Conservation (phyloP, 1,139 yeast species). For the Yamadazyma friedrichii region DNA sequence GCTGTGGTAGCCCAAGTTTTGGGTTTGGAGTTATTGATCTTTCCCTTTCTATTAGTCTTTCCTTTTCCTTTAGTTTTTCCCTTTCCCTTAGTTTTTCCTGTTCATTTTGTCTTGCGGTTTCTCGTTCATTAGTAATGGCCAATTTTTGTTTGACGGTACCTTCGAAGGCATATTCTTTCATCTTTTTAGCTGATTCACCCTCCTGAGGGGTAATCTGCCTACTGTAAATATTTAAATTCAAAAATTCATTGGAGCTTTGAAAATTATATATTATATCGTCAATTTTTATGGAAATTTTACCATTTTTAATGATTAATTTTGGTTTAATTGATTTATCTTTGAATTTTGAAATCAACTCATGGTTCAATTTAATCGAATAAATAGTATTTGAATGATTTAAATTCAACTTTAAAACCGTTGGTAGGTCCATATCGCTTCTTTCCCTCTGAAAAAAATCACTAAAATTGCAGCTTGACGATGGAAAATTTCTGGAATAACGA, state of each 20-base stretch:
- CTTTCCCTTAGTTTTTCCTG: not conserved
- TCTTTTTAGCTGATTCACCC: not conserved
- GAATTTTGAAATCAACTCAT: constrained; percentile 23
- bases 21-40: not conserved
- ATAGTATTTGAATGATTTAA: constrained; percentile 18
- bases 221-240: constrained; percentile 34
- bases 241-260: constrained; percentile 32
- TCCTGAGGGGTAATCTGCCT: constrained; percentile 11
- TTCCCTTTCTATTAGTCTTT: not conserved
- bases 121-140: constrained; percentile 28
- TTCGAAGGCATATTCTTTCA: constrained; percentile 16
- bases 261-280: constrained; percentile 35
- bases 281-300: constrained; percentile 31
- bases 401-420: constrained; percentile 1
- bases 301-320: constrained; percentile 37
- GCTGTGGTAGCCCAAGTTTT: not conserved
- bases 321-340: constrained; percentile 21
- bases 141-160: constrained; percentile 36
- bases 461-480: too few species aligned
- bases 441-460: too few species aligned
- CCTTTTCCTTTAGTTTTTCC: not conserved
- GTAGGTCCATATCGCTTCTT: not conserved
- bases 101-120: constrained; percentile 1
- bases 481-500: too few species aligned
- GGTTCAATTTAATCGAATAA: constrained; percentile 25